A percentile compares a stretch with the other conserved stretches of the same genome.
phyloP scores from a whole-genome alignment of 441 rosid genomes.

The Erodium chrysanthum region DNA sequence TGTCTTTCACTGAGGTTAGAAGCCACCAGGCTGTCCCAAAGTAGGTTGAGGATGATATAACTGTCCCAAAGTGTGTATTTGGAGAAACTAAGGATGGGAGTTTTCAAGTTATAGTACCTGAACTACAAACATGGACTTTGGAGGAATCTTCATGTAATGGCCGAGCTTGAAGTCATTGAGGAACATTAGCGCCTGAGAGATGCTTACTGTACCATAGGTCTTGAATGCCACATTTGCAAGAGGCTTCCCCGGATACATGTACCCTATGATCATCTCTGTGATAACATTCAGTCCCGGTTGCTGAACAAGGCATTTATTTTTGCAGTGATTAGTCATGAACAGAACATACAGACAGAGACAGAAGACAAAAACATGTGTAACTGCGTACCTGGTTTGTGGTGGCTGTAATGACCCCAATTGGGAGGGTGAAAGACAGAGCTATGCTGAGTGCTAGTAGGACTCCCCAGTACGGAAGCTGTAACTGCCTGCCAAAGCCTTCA shows the following conservation, averaged over 20 bases:
- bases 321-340: not conserved
- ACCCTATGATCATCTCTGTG: conserved; percentile 39
- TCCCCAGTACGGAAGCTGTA: conserved; percentile 47
- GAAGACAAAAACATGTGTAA: too few relatives aligned
- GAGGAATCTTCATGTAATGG: conserved; percentile 48
- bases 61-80: conserved; percentile 25
- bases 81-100: too few relatives aligned
- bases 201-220: conserved; percentile 34
- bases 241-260: conserved; percentile 40
- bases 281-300: conserved; percentile 39
- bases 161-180: conserved; percentile 41
- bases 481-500: conserved; percentile 34
- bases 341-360: not conserved
- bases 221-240: conserved; percentile 41
- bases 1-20: conserved; percentile 26
- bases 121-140: conserved; percentile 37
- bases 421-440: conserved; percentile 34
- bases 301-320: conserved; percentile 11
- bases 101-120: conserved; percentile 26
- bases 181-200: conserved; percentile 33
- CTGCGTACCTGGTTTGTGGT: conserved; percentile 42
- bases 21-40: conserved; percentile 42
- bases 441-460: conserved; percentile 24
- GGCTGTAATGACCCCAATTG: conserved; percentile 34
- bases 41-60: conserved; percentile 30